A percentile compares a stretch with the other conserved stretches of the same genome.
Conservation (phyloP, 352 stramenopile species). For the Phytopythium cucurbitacearum region DNA sequence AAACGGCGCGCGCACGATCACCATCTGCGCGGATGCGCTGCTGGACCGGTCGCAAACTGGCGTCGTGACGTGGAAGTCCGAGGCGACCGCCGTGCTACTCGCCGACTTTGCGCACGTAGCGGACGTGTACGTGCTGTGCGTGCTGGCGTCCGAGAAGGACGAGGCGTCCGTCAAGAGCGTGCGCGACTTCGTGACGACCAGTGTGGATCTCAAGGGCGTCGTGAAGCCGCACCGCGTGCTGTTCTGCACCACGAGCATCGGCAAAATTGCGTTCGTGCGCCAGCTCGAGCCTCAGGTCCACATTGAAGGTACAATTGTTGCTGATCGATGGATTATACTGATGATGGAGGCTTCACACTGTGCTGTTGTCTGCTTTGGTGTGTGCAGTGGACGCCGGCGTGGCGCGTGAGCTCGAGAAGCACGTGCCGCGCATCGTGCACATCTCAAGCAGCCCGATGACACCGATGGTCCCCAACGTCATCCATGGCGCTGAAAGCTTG, state of each 20-base stretch:
- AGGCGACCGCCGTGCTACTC: conserved; percentile 45
- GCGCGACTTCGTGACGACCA: conserved; percentile 37
- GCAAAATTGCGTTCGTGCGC: conserved; percentile 83
- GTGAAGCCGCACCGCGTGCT: conserved; percentile 72
- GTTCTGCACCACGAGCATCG: conserved; percentile 72
- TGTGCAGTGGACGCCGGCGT: conserved; percentile 46
- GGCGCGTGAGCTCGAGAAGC: conserved; percentile 64
- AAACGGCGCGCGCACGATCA: conserved; percentile 61
- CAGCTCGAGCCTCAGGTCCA: conserved; percentile 83
- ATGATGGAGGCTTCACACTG: conserved; percentile 3
- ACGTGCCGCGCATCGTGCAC: conserved; percentile 71
- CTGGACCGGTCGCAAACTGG: conserved; percentile 22
- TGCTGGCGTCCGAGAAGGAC: conserved; percentile 28
- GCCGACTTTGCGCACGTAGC: conserved; percentile 50
- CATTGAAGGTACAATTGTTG: conserved; percentile 57
- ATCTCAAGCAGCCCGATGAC: conserved; percentile 25
- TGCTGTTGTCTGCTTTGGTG: conserved; percentile 8
- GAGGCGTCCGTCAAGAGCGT: conserved; percentile 37
- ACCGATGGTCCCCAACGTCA: conserved; percentile 25
- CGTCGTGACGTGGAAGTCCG: conserved; percentile 36
- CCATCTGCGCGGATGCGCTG: conserved; percentile 56
- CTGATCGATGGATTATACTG: background rate
- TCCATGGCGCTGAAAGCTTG: conserved; percentile 68
- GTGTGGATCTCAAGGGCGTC: conserved; percentile 22
- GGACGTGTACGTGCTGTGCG: conserved; percentile 68